Percentiles rank a stretch among this genome's conserved stretches.
Conservation (phyloP, 306 rosid genomes). For the Oxytropis ochrocephala region DNA sequence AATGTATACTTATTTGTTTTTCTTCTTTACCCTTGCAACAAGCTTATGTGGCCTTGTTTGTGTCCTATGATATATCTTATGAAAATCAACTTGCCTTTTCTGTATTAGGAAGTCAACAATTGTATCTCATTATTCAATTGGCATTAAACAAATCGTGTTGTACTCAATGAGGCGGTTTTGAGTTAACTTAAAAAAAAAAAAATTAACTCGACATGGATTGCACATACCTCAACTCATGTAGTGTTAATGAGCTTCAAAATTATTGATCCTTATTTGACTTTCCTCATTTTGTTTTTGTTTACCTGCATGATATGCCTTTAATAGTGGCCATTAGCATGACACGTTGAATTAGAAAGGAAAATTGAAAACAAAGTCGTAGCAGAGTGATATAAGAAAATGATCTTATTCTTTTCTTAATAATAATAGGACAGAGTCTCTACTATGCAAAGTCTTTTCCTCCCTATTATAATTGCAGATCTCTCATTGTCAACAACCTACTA, state of each 20-base stretch:
- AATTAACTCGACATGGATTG: background rate
- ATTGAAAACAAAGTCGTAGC: background rate
- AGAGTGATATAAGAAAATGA: background rate
- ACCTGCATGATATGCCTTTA: background rate
- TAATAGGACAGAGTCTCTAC: background rate
- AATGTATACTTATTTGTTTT: background rate
- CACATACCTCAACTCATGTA: background rate
- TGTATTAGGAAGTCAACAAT: background rate
- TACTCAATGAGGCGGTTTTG: background rate
- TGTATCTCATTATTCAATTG: background rate
- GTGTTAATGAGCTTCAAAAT: background rate
- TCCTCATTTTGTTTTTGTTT: background rate
- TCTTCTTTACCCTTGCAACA: background rate
- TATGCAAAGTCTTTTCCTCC: background rate
- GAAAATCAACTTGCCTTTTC: background rate
- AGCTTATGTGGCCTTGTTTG: background rate
- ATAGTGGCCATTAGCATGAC: background rate
- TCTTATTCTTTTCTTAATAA: background rate
- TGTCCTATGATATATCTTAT: background rate
- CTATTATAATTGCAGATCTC: background rate
- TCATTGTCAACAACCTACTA: slow-evolving; percentile 1
- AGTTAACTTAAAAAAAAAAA: background rate
- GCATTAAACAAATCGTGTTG: background rate
- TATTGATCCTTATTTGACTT: slow-evolving; percentile 6
- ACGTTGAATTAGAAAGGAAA: background rate